Conservation (phyloP, 1,139 yeast species). For the Yamadazyma diddensiae region DNA sequence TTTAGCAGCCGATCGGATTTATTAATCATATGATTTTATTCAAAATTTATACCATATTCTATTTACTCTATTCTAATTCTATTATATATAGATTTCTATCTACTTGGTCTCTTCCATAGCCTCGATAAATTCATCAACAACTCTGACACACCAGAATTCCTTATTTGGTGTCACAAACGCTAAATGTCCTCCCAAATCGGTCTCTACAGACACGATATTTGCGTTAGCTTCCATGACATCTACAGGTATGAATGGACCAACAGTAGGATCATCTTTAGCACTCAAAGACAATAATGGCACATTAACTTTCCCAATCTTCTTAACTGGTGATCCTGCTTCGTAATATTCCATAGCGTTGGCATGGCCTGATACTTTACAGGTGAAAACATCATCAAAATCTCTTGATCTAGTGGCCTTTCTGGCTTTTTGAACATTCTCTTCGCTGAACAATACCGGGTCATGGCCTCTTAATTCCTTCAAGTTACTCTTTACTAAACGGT, state of each 20-base stretch:
- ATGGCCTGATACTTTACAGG: slow-evolving; percentile 76
- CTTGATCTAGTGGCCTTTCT: slow-evolving; percentile 27
- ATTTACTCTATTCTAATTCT: neutral
- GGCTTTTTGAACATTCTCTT: slow-evolving; percentile 30
- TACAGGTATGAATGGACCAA: slow-evolving; percentile 45
- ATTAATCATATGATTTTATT: no score
- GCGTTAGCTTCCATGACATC: slow-evolving; percentile 28
- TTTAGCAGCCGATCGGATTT: no score
- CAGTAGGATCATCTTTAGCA: slow-evolving; percentile 83
- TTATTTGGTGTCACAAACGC: slow-evolving; percentile 58
- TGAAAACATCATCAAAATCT: slow-evolving; percentile 70
- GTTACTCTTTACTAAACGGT: slow-evolving; percentile 62
- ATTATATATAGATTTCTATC: neutral
- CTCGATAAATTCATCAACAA: slow-evolving; percentile 59
- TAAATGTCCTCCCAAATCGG: slow-evolving; percentile 59
- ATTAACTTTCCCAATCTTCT: slow-evolving; percentile 50
- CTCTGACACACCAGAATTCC: slow-evolving; percentile 71
- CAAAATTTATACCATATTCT: neutral
- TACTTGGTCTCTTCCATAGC: slow-evolving; percentile 35
- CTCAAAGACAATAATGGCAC: slow-evolving; percentile 70
- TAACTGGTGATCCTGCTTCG: slow-evolving; percentile 61
- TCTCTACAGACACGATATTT: slow-evolving; percentile 33
- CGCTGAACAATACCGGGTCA: slow-evolving; percentile 30
- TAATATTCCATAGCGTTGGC: slow-evolving; percentile 71
- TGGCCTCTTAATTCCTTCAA: slow-evolving; percentile 45